Percentiles rank a stretch among this genome's conserved stretches.
Evolutionary conservation across 2,329 filamentous ascomycete genomes (phyloP).

Genomic region (Cercospora brassicicola): DNA sequence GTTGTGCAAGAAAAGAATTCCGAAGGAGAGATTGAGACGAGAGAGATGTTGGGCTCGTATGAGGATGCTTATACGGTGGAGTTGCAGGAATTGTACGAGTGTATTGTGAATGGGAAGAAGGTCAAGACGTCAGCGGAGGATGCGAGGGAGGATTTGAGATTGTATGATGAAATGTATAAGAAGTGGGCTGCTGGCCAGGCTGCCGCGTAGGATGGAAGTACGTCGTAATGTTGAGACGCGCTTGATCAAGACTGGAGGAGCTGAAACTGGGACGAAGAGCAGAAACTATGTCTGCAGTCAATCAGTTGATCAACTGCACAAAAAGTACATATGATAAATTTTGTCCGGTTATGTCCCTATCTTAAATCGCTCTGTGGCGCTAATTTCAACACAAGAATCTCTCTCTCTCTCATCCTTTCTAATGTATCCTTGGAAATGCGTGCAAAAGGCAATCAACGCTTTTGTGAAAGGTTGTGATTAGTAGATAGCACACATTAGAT

Average conservation of each 20-base stretch:
- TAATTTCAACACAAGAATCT: not conserved
- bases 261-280: too few relatives aligned
- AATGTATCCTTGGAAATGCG: not conserved
- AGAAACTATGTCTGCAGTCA: not conserved
- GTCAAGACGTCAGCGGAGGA: constrained; percentile 47
- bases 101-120: constrained; percentile 41
- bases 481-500: constrained; percentile 14
- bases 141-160: constrained; percentile 45
- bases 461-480: not conserved
- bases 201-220: not conserved
- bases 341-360: not conserved
- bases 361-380: not conserved
- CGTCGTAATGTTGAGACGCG: not conserved
- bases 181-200: constrained; percentile 19
- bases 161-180: constrained; percentile 37
- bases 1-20: constrained; percentile 48
- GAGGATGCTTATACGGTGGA: constrained; percentile 50
- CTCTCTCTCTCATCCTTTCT: not conserved
- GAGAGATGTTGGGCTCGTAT: constrained; percentile 47
- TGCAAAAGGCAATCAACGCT: not conserved
- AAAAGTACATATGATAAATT: not conserved
- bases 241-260: too few relatives aligned
- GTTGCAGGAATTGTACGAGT: constrained; percentile 44
- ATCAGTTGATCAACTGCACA: not conserved
- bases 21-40: constrained; percentile 35